These are phyloP conservation scores for Tarenaya hassleriana DNA, from an alignment of 345 rosid species.

Conservation along the genomic window DNA sequence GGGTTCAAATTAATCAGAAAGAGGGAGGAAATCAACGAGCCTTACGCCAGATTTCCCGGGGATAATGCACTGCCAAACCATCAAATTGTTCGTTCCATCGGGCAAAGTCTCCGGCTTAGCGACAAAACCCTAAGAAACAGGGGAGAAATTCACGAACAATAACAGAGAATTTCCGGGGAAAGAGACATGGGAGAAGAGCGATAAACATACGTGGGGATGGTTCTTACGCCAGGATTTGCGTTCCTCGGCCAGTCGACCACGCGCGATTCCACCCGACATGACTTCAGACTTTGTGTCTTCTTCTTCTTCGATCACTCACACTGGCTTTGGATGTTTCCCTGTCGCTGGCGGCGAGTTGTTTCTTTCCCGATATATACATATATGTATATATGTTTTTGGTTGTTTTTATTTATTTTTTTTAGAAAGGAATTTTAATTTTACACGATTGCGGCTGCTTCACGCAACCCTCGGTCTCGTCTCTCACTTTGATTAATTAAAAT, in stretches of 20 bases:
- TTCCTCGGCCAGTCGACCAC: constrained; percentile 92
- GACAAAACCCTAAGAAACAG: constrained; percentile 71
- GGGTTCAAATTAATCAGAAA: neutral
- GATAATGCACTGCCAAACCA: constrained; percentile 94
- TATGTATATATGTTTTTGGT: neutral
- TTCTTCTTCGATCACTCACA: neutral
- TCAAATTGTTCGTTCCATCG: constrained; percentile 81
- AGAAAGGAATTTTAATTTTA: neutral
- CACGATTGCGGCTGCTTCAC: neutral
- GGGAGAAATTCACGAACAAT: neutral
- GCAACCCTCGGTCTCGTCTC: too few species aligned
- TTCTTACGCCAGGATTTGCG: constrained; percentile 94
- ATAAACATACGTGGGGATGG: constrained; percentile 73
- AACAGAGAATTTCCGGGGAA: neutral
- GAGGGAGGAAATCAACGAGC: neutral
- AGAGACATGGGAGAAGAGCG: constrained; percentile 22
- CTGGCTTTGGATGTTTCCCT: neutral
- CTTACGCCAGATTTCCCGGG: constrained; percentile 96
- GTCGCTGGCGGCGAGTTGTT: neutral
- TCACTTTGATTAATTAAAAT: too few species aligned
- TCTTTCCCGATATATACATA: neutral
- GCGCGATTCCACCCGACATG: constrained; percentile 67
- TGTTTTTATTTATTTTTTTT: too few species aligned
- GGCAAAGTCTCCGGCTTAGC: constrained; percentile 81
- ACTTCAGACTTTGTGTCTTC: neutral